Evolutionary conservation across 495 filamentous ascomycete genomes (phyloP), one percentile per base, ranked within the genome.

Genomic region (Aspergillus incahuasiensis): DNA sequence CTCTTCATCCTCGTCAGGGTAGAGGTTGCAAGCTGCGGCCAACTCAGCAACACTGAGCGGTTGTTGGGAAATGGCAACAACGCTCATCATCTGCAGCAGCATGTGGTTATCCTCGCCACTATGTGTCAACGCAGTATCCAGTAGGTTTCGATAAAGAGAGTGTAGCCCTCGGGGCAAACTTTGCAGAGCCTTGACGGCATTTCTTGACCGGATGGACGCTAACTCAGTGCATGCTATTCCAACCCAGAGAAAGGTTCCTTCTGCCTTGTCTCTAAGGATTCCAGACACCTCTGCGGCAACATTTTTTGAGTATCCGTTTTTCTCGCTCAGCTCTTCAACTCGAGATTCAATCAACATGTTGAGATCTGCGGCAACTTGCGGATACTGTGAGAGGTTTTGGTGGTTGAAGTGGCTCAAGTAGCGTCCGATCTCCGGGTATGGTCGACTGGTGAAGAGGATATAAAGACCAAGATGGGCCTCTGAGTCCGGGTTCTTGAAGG

Each of bases 221-320:
- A 67, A 46, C 44, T 63, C 54, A 1, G 35, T 34, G 49, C 58
- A 63, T 15, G 58, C 64, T 44, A 67, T 57, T 1, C 58, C 67
- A 43, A 69, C 56, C 67, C 64, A 69, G 13, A 67, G 56, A 46
- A 69, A 69, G 19, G 63, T 69, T 38, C 64, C 67, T 47, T 64
- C 64, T 6, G 64, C 60, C 41, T 64, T 64, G 20, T 65, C 58
- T 40, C 57, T 18, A 11, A 69, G 54, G 12, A 64, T 61, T 9
- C 18, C 19, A 15, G 48, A 54, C 15, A 67, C 51, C 32, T 53
- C 40, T 13, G 40, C 9, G 18, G 3, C 52, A 6, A 67, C 41
- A 11, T n/a, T 55, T 30, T 52, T 20, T 4, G 64, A 25, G 46
- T 67, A 69, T n/a, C 55, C n/a, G 19, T 64, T 66, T 13, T 42